A percentile compares a stretch with the other conserved stretches of the same genome.
These are phyloP conservation scores for Asclepias syriaca DNA, from an alignment of 257 asterid genomes.

Conservation along the genomic window DNA sequence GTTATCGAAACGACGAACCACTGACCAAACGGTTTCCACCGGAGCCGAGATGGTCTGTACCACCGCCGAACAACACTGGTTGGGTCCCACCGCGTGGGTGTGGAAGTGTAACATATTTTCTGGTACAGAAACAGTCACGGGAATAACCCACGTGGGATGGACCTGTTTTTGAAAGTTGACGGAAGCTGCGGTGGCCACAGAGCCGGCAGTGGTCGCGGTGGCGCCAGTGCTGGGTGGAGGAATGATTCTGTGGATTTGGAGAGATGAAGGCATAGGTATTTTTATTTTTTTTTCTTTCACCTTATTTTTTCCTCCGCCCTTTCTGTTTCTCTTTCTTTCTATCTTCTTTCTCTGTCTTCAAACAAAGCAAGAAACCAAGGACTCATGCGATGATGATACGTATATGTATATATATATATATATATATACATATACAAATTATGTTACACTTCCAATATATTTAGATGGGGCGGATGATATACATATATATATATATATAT, in stretches of 20 bases:
- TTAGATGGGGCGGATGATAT: neutral
- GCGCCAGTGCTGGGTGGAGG: conserved; percentile 17
- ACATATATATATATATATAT: neutral
- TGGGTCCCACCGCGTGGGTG: conserved; percentile 48
- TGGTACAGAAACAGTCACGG: conserved; percentile 37
- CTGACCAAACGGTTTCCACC: conserved; percentile 58
- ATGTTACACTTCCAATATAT: no score
- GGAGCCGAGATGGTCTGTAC: conserved; percentile 53
- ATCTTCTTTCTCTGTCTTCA: neutral
- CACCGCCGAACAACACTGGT: conserved; percentile 73
- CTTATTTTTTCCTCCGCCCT: neutral
- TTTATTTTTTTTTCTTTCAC: neutral
- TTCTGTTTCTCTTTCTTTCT: neutral
- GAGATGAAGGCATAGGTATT: conserved; percentile 53
- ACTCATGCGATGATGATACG: conserved; percentile 1
- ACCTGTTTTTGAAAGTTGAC: conserved; percentile 25
- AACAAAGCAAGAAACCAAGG: neutral
- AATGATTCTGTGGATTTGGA: conserved; percentile 48
- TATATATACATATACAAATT: neutral
- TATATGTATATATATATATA: neutral
- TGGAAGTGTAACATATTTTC: conserved; percentile 48
- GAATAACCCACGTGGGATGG: conserved; percentile 32
- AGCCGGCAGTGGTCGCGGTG: conserved; percentile 2
- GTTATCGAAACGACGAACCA: conserved; percentile 75
- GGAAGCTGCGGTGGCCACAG: conserved; percentile 8